Evolutionary conservation across 768 basidiomycete species (phyloP).

Genomic region (Amanita thiersii): DNA sequence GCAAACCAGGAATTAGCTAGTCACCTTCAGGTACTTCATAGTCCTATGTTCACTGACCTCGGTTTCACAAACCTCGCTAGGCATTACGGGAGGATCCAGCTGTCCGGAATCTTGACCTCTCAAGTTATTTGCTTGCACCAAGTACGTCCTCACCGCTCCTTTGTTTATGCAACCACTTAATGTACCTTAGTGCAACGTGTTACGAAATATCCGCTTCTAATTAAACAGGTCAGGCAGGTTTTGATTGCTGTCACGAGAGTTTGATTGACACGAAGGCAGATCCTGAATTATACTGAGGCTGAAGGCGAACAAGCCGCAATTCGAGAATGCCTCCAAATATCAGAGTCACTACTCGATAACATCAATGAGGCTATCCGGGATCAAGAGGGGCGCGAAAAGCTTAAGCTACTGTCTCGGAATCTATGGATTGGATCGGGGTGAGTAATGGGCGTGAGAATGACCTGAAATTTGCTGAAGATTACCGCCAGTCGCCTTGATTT

Average conservation of each 20-base stretch:
- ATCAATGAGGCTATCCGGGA: slow-evolving; percentile 90
- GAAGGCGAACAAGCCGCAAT: slow-evolving; percentile 55
- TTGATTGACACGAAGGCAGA: slow-evolving; percentile 38
- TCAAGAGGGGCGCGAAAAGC: slow-evolving; percentile 72
- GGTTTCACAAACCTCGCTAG: slow-evolving; percentile 27
- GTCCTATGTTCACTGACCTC: neutral
- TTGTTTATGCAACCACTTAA: neutral
- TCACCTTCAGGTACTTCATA: slow-evolving; percentile 53
- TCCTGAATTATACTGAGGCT: slow-evolving; percentile 70
- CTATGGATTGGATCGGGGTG: slow-evolving; percentile 87
- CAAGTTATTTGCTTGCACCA: slow-evolving; percentile 86
- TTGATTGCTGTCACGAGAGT: no score
- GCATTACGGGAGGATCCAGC: slow-evolving; percentile 68
- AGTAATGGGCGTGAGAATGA: slow-evolving; percentile 14
- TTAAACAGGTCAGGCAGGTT: slow-evolving; percentile 54
- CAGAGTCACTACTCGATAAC: slow-evolving; percentile 65
- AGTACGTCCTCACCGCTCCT: slow-evolving; percentile 42
- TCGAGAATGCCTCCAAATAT: slow-evolving; percentile 43
- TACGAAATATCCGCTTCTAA: slow-evolving; percentile 86
- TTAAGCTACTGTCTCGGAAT: slow-evolving; percentile 65
- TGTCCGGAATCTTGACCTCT: slow-evolving; percentile 77
- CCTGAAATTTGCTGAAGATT: slow-evolving; percentile 2
- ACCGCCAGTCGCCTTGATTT: slow-evolving; percentile 65
- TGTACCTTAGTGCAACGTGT: slow-evolving; percentile 77
- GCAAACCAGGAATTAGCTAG: slow-evolving; percentile 54